These are phyloP conservation scores for Beauveria caledonica DNA, from an alignment of 2,329 filamentous ascomycete genomes.

Conservation along the genomic window DNA sequence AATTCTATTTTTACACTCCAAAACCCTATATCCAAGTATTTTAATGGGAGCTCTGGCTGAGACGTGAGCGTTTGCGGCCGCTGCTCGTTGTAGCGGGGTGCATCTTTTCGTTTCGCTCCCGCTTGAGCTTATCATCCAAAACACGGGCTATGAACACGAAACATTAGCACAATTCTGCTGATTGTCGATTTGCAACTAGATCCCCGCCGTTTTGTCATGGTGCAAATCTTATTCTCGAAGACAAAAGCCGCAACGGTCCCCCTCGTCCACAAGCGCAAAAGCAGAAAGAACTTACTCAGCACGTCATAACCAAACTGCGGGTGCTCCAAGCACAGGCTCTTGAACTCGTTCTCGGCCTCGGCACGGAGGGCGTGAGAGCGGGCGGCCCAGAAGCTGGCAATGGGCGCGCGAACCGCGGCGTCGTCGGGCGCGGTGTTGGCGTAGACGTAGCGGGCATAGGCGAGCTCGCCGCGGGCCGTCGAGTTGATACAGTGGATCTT, in stretches of 20 bases:
- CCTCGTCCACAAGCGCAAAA: background rate
- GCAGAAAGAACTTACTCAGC: slow-evolving; percentile 49
- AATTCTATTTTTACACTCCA: background rate
- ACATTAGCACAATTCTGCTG: slow-evolving; percentile 17
- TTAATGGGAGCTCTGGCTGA: slow-evolving; percentile 32
- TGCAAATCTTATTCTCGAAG: too few species aligned
- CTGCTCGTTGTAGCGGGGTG: slow-evolving; percentile 38
- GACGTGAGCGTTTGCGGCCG: slow-evolving; percentile 48
- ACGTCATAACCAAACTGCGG: slow-evolving; percentile 93
- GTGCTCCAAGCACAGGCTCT: slow-evolving; percentile 74
- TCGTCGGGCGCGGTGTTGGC: slow-evolving; percentile 64
- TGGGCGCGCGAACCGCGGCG: slow-evolving; percentile 65
- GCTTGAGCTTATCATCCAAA: slow-evolving; percentile 58
- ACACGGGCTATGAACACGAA: slow-evolving; percentile 43
- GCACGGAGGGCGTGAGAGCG: slow-evolving; percentile 72
- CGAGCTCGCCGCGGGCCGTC: slow-evolving; percentile 82
- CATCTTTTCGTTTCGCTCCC: slow-evolving; percentile 53
- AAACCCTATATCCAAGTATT: too few species aligned
- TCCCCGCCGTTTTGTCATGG: too few species aligned
- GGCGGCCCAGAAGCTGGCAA: slow-evolving; percentile 86
- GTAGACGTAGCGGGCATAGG: slow-evolving; percentile 87
- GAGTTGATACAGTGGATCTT: slow-evolving; percentile 92
- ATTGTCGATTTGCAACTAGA: background rate
- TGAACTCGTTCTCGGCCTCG: slow-evolving; percentile 82
- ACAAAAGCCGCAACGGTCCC: too few species aligned